Evolutionary conservation across 768 basidiomycete genomes (phyloP).

Genomic region (Rickenella mellea): DNA sequence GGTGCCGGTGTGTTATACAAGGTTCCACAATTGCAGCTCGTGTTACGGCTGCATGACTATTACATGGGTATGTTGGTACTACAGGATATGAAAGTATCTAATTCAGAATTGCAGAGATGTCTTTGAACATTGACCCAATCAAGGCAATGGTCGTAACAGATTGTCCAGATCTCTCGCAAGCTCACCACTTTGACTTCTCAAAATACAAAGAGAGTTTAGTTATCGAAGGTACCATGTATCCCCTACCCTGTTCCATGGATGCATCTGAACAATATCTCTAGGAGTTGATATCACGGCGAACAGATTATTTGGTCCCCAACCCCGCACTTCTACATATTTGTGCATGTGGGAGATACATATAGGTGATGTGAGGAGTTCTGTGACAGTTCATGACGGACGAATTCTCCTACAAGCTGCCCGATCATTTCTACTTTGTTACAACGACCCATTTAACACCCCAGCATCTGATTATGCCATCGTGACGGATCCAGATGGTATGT

Average conservation of each 20-base stretch:
- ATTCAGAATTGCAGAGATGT: constrained; percentile 47
- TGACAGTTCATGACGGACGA: constrained; percentile 45
- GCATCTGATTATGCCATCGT: constrained; percentile 54
- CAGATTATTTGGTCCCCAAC: constrained; percentile 84
- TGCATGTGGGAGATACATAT: constrained; percentile 90
- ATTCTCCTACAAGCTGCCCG: constrained; percentile 41
- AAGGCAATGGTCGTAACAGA: constrained; percentile 39
- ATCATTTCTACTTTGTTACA: constrained; percentile 60
- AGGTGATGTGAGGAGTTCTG: constrained; percentile 47
- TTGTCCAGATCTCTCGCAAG: constrained; percentile 28
- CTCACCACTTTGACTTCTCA: constrained; percentile 20
- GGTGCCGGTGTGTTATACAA: constrained; percentile 47
- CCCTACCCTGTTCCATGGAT: not conserved
- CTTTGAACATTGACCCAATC: constrained; percentile 60
- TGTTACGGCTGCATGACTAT: constrained; percentile 74
- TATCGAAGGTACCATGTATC: constrained; percentile 32
- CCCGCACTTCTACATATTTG: constrained; percentile 75
- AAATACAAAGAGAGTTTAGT: constrained; percentile 28
- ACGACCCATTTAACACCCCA: constrained; percentile 74
- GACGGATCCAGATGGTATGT: constrained; percentile 66
- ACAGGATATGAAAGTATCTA: not conserved
- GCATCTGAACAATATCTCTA: constrained; percentile 15
- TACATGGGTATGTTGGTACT: constrained; percentile 61
- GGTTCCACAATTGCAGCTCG: constrained; percentile 63
- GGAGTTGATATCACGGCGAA: constrained; percentile 76